Percentiles rank a stretch among this genome's conserved stretches.
Conservation (phyloP, 139 green algal genomes). For the Haematococcus sp. region DNA sequence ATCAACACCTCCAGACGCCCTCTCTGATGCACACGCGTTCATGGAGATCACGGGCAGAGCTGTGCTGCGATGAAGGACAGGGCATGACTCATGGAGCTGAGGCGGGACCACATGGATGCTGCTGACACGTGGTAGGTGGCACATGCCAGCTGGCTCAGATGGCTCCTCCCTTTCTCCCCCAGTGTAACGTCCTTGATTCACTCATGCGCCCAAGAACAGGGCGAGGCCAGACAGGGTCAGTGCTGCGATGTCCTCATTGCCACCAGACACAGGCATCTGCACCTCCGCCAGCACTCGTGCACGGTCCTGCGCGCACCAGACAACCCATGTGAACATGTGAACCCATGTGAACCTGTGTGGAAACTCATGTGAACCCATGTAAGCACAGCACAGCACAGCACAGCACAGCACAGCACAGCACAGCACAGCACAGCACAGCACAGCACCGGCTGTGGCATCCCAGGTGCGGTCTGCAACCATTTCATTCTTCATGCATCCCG, state of each 20-base stretch:
- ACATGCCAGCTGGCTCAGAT: no score
- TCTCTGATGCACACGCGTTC: no score
- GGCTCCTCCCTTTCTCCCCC: no score
- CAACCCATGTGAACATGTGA: not conserved
- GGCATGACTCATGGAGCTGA: no score
- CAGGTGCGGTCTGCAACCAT: no score
- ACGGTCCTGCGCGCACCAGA: slow-evolving; percentile 12
- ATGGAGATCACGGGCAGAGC: no score
- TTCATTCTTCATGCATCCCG: no score
- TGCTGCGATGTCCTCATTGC: slow-evolving; percentile 26
- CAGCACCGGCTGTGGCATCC: not conserved
- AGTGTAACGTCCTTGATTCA: no score
- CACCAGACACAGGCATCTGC: slow-evolving; percentile 51
- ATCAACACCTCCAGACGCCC: no score
- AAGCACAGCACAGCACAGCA: slow-evolving; percentile 19
- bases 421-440: slow-evolving; percentile 15
- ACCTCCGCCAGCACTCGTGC: slow-evolving; percentile 43
- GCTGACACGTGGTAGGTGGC: no score
- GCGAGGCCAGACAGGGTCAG: slow-evolving; percentile 46
- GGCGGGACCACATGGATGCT: no score
- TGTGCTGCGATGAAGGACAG: no score
- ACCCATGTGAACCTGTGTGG: not conserved
- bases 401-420: slow-evolving; percentile 2
- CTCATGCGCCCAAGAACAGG: slow-evolving; percentile 40
- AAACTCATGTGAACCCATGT: not conserved